A percentile compares a stretch with the other conserved stretches of the same genome.
These are phyloP conservation scores for Trichophyton verrucosum DNA, from an alignment of 2,329 filamentous ascomycete genomes.

Conservation along the genomic window DNA sequence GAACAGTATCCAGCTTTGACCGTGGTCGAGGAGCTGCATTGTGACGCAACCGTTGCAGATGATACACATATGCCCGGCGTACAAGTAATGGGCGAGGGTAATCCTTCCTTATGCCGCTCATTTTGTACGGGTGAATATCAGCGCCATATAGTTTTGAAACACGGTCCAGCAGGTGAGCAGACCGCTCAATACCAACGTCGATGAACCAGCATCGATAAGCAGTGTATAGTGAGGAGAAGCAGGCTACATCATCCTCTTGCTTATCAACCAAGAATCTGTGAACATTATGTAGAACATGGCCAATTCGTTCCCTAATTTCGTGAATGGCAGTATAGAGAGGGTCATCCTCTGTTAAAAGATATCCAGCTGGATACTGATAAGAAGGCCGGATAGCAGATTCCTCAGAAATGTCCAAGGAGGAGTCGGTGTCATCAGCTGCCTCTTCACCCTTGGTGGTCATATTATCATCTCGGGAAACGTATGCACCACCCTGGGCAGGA, in stretches of 20 bases:
- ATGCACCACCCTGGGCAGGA: slow-evolving; percentile 27
- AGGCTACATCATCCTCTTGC: slow-evolving; percentile 90
- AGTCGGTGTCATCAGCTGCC: slow-evolving; percentile 33
- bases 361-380: slow-evolving; percentile 81
- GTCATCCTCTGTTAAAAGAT: slow-evolving; percentile 55
- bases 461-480: slow-evolving; percentile 36
- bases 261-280: slow-evolving; percentile 71
- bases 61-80: slow-evolving; percentile 85
- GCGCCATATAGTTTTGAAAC: slow-evolving; percentile 72
- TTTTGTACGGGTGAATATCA: slow-evolving; percentile 85
- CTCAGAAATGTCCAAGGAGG: slow-evolving; percentile 45
- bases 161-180: slow-evolving; percentile 82
- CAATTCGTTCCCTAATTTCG: slow-evolving; percentile 64
- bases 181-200: slow-evolving; percentile 90
- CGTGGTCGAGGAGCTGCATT: slow-evolving; percentile 80
- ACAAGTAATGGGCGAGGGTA: slow-evolving; percentile 89
- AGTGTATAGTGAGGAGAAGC: slow-evolving; percentile 84
- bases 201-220: slow-evolving; percentile 95
- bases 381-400: slow-evolving; percentile 58
- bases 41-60: slow-evolving; percentile 84
- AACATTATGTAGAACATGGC: slow-evolving; percentile 66
- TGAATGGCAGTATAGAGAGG: slow-evolving; percentile 65
- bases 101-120: slow-evolving; percentile 79
- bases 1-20: slow-evolving; percentile 73
- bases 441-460: slow-evolving; percentile 16